Percentiles rank a stretch among this genome's conserved stretches.
These are phyloP conservation scores for Inonotus hispidus DNA, from an alignment of 1,284 basidiomycete species.

Conservation along the genomic window DNA sequence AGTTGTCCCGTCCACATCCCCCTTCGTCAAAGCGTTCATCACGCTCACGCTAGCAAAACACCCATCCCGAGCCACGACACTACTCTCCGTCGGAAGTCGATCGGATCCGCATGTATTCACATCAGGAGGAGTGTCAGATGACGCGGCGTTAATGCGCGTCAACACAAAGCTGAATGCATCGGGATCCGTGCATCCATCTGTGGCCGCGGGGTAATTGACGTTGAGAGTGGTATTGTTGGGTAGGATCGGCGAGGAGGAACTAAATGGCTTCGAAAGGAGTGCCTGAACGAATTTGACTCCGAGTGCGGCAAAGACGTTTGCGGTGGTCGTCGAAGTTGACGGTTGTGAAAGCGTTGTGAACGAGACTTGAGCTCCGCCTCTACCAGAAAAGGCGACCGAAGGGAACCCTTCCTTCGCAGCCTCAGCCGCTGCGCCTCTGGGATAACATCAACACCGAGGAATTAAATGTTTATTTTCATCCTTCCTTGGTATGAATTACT, in stretches of 20 bases:
- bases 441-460: background rate
- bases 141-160: conserved; percentile 32
- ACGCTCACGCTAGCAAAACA: conserved; percentile 46
- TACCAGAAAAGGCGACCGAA: conserved; percentile 44
- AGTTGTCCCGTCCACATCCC: conserved; percentile 35
- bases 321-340: conserved; percentile 32
- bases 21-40: conserved; percentile 39
- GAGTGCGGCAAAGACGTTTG: conserved; percentile 39
- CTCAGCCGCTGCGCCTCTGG: conserved; percentile 45
- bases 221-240: conserved; percentile 40
- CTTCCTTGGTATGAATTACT: conserved; percentile 18
- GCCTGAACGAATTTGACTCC: conserved; percentile 35
- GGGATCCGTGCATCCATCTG: conserved; percentile 31
- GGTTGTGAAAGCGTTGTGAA: conserved; percentile 41
- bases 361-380: conserved; percentile 37
- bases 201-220: conserved; percentile 45
- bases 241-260: conserved; percentile 30
- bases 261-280: conserved; percentile 28
- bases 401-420: conserved; percentile 44
- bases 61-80: conserved; percentile 29
- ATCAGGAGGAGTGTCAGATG: conserved; percentile 26
- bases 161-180: conserved; percentile 40
- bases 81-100: conserved; percentile 37
- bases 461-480: background rate
- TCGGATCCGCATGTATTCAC: conserved; percentile 39